Base-by-base conservation (phyloP, 306 rosid genomes). In the Dalbergia cochinchinensis region DNA sequence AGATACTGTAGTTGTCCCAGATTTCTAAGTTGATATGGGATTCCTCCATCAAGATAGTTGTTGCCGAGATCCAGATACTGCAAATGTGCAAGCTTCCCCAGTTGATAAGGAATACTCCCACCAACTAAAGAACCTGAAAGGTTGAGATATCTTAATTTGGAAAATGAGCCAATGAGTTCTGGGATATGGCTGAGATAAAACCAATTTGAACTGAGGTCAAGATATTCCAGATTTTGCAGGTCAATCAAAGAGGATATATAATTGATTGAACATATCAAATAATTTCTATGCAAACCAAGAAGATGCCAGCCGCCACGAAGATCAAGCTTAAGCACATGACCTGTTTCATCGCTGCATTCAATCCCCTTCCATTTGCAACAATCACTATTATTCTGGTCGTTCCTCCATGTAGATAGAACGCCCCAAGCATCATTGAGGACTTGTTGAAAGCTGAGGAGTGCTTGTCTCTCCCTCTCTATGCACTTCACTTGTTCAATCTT, bases 131-230 rank as follows among this genome's bases (percentile, higher is more conserved):
- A 3, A 3, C 0, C 0, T 44, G 76, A 81, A 4, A 81, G 76
- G 22, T 81, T 57, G 22, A 81, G 84, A 66, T 65, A 73, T n/a
- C 54, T 54, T 19, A 74, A 65, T 4, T 51, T 75, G 7, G 8
- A 11, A 14, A 82, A 75, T 0, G 47, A 60, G 22, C 20, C 72
- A 0, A 75, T 47, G 7, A 0, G 7, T 31, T 37, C 3, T 7
- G 77, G 48, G 26, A 81, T 81, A 0, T 0, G 31, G 31, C 31
- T 2, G 16, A 48, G n/a, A 4, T 0, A 0, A 0, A 74, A 58
- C 18, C 1, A 0, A 35, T 34, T 81, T 0, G 0, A 2, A 4
- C 77, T 81, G 18, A 81, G 80, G 12, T 81, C 81, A 35, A 81
- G 65, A 66, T 74, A 5, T 58, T 57, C 18, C 3, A 81, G 0